phyloP scores from a whole-genome alignment of 305 asterid genomes.

The Euphrasia arctica region DNA sequence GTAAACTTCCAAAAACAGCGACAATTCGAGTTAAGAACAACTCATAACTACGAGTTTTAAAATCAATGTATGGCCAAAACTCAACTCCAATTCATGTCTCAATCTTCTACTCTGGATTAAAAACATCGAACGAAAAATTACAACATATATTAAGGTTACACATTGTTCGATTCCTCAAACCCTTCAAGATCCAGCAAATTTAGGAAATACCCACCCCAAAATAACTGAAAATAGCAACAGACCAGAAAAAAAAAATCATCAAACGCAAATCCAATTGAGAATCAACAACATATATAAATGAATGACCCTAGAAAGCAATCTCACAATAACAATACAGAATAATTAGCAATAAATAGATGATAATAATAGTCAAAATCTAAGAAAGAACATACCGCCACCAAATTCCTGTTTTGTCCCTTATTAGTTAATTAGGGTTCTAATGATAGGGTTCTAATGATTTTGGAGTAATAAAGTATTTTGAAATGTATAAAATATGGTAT shows the following conservation, averaged over 20 bases:
- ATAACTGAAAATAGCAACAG: neutral
- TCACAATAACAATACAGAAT: conserved; percentile 16
- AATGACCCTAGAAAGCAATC: conserved; percentile 28
- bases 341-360: too few relatives aligned
- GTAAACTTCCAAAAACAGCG: neutral
- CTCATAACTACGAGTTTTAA: conserved; percentile 11
- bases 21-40: conserved; percentile 13
- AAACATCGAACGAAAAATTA: conserved; percentile 12
- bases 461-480: too few relatives aligned
- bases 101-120: neutral
- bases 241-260: conserved; percentile 22
- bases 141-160: neutral
- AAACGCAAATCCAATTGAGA: conserved; percentile 13
- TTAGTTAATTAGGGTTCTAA: too few relatives aligned
- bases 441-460: too few relatives aligned
- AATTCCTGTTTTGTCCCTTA: too few relatives aligned
- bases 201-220: conserved; percentile 1
- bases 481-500: too few relatives aligned
- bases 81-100: conserved; percentile 19
- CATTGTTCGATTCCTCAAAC: conserved; percentile 8
- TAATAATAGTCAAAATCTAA: too few relatives aligned
- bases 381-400: too few relatives aligned
- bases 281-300: conserved; percentile 21
- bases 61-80: conserved; percentile 22
- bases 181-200: conserved; percentile 38